Base-by-base conservation (phyloP, 2,329 filamentous ascomycete species). In the Verticillium nonalfalfae region DNA sequence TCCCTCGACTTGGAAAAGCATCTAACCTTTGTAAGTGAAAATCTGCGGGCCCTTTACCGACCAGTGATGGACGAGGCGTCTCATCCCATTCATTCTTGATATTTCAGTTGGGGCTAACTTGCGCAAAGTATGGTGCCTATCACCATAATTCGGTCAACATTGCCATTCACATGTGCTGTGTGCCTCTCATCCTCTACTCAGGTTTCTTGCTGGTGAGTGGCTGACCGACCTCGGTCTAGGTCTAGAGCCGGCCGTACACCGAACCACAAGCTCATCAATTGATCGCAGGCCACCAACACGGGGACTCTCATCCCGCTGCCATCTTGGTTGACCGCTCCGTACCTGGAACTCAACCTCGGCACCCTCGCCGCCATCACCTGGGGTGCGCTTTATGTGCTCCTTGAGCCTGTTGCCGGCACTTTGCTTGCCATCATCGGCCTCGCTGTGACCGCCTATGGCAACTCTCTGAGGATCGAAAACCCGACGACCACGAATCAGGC, bases 331-430 rank as follows among this genome's bases (percentile, higher is more conserved):
- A 89, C 86, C 35, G 79, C 86, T 18, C 87, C 89, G 34, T 86
- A 90, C 69, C 83, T 88, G 64, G 81, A 84, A 15, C 84, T 87
- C 62, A 93, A 86, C 66, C 78, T 86, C 54, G 85, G 85, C 65
- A 91, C 85, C 13, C 84, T 90, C 60, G 77, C 78, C 55, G 85
- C 87, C 38, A 81, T 86, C 59, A 70, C 88, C 34, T 97, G 95
- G 76, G 84, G 89, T 40, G 83, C 83, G 1, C 84, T 97, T 60
- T 99, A 98, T 72, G 82, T 98, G 57, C 84, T 99, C 26, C 88
- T 99, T 70, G 95, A 99, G 72, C 95, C 95, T 1, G 92, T 98
- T 1, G 95, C 95, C 11, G 95, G 95, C 58, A 87, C 86, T 11
- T 78, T 90, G 34, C 79, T 97, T 52, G 87, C 90, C 6, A 84